phyloP scores from a whole-genome alignment of 495 filamentous ascomycete genomes.

The Glonium stellatum region DNA sequence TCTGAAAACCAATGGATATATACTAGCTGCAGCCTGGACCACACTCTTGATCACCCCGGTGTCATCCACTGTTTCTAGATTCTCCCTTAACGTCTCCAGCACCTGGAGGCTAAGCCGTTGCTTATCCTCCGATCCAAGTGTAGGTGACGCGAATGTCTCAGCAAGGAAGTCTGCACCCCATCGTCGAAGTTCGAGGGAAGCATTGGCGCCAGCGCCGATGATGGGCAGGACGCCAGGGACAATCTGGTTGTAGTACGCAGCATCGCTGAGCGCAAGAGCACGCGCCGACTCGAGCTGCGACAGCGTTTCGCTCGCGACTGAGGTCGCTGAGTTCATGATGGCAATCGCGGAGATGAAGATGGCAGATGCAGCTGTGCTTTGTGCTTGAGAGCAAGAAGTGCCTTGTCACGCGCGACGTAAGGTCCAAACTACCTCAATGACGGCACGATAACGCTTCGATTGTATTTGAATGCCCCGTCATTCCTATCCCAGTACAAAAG shows the following conservation, averaged over 20 bases:
- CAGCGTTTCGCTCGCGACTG: constrained; percentile 36
- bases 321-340: neutral
- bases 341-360: neutral
- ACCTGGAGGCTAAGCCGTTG: constrained; percentile 63
- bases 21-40: constrained; percentile 77
- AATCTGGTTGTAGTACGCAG: constrained; percentile 79
- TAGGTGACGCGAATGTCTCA: constrained; percentile 87
- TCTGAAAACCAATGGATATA: constrained; percentile 84
- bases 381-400: constrained; percentile 13
- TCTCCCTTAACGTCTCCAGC: constrained; percentile 63
- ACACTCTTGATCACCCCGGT: constrained; percentile 67
- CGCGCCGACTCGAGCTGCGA: constrained; percentile 80
- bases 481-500: constrained; percentile 4
- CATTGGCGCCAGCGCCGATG: constrained; percentile 60
- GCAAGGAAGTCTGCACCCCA: constrained; percentile 97
- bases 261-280: constrained; percentile 75
- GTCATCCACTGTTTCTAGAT: constrained; percentile 64
- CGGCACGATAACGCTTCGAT: constrained; percentile 18
- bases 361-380: constrained; percentile 8
- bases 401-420: constrained; percentile 16
- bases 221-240: constrained; percentile 85
- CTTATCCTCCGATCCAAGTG: constrained; percentile 64
- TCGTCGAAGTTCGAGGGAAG: constrained; percentile 66
- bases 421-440: constrained; percentile 8
- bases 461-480: neutral